Conservation (phyloP, 1,139 yeast species). For the Debaryomycetaceae sp. region DNA sequence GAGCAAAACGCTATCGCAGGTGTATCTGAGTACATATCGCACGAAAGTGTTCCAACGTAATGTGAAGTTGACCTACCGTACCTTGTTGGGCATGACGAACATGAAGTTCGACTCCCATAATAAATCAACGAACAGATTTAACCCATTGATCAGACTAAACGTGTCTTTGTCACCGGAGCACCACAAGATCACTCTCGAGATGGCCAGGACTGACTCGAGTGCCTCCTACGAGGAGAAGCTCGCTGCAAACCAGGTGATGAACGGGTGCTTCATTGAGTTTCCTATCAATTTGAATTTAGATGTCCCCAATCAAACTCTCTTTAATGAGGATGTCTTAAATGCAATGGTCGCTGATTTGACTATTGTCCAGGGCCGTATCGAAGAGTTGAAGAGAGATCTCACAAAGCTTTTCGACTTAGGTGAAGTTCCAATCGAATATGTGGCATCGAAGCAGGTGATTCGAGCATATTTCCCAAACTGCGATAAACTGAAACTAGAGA, state of each 20-base stretch:
- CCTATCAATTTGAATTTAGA: constrained; percentile 33
- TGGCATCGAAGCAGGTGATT: constrained; percentile 29
- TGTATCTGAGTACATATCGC: constrained; percentile 19
- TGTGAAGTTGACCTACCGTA: constrained; percentile 17
- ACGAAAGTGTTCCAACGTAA: constrained; percentile 18
- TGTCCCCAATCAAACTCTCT: constrained; percentile 49
- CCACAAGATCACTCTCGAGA: constrained; percentile 34
- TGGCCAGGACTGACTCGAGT: constrained; percentile 33
- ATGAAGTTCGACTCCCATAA: not conserved
- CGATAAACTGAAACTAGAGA: constrained; percentile 48
- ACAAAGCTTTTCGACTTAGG: constrained; percentile 43
- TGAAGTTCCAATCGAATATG: constrained; percentile 45
- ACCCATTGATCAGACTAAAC: constrained; percentile 14
- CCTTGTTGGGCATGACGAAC: constrained; percentile 9
- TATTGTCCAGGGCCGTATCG: constrained; percentile 31
- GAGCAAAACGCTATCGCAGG: constrained; percentile 24
- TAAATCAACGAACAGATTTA: constrained; percentile 5
- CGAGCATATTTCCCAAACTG: constrained; percentile 59
- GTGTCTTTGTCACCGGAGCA: constrained; percentile 32
- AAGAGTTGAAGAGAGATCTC: constrained; percentile 33
- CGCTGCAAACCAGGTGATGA: constrained; percentile 10
- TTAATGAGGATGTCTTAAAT: constrained; percentile 44
- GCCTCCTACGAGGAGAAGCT: constrained; percentile 19
- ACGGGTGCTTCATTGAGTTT: constrained; percentile 55
- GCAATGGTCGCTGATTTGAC: constrained; percentile 36